phyloP scores from a whole-genome alignment of 2,329 filamentous ascomycete species.

The Talaromyces sp. region DNA sequence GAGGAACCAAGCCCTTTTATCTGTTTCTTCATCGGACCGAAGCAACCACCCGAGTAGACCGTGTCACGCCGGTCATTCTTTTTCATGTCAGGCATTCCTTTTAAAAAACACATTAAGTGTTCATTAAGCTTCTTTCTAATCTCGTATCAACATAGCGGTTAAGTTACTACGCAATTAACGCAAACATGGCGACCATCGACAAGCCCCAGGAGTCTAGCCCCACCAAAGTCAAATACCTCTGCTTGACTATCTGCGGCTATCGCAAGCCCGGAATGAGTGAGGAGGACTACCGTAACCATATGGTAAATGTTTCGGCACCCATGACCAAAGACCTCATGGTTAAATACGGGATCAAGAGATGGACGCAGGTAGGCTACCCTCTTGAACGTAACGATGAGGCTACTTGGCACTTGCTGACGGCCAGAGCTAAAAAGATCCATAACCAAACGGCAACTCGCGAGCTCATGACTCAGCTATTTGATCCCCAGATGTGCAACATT shows the following conservation, averaged over 20 bases:
- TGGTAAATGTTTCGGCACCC: slow-evolving; percentile 42
- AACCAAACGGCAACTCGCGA: slow-evolving; percentile 30
- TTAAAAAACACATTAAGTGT: not conserved
- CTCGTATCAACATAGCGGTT: not conserved
- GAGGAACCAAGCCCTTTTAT: not conserved
- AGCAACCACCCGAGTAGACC: not conserved
- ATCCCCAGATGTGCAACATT: slow-evolving; percentile 44
- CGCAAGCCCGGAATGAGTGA: slow-evolving; percentile 44
- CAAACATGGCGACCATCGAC: not conserved
- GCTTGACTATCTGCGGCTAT: slow-evolving; percentile 47
- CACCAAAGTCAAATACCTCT: slow-evolving; percentile 22
- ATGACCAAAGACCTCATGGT: slow-evolving; percentile 45
- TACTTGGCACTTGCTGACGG: not conserved
- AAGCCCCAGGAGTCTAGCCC: not conserved
- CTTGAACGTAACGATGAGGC: not conserved
- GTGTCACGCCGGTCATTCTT: not conserved
- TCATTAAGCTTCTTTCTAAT: not conserved
- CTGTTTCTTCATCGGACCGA: not conserved
- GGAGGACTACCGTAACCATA: slow-evolving; percentile 43
- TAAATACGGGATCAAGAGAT: slow-evolving; percentile 44
- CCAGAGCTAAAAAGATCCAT: slow-evolving; percentile 33
- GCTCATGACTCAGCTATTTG: slow-evolving; percentile 38
- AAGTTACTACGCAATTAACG: not conserved
- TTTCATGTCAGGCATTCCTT: not conserved
- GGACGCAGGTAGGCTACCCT: slow-evolving; percentile 34